Conservation (phyloP, 2,329 filamentous ascomycete genomes). For the Neophaeococcomyces mojaviensis region DNA sequence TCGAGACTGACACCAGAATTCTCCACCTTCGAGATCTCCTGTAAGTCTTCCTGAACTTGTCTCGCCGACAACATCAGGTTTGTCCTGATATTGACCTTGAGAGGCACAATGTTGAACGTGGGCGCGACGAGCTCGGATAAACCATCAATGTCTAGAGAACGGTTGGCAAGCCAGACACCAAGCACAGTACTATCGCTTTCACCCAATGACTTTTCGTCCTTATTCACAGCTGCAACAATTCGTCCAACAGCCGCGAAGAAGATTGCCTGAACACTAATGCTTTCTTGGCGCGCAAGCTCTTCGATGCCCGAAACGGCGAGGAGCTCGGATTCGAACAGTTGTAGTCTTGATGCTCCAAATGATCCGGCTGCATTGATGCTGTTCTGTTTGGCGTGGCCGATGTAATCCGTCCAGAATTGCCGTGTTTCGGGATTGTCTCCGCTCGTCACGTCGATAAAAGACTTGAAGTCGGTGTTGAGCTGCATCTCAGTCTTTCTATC, state of each 20-base stretch:
- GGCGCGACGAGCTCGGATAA: constrained; percentile 53
- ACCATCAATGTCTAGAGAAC: constrained; percentile 47
- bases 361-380: constrained; percentile 1
- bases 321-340: constrained; percentile 42
- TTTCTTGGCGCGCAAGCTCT: constrained; percentile 39
- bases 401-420: constrained; percentile 41
- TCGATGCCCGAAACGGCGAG: constrained; percentile 37
- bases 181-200: constrained; percentile 48
- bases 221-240: constrained; percentile 27
- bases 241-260: constrained; percentile 67
- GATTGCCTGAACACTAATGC: constrained; percentile 63
- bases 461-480: constrained; percentile 23
- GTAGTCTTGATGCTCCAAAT: constrained; percentile 23
- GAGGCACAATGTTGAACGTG: constrained; percentile 70
- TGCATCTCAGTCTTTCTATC: constrained; percentile 12
- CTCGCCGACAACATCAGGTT: constrained; percentile 47
- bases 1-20: constrained; percentile 57
- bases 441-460: constrained; percentile 7
- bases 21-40: constrained; percentile 48
- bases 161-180: constrained; percentile 78
- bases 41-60: constrained; percentile 61
- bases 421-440: constrained; percentile 18
- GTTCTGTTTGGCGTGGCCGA: constrained; percentile 18
- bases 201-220: constrained; percentile 2
- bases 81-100: constrained; percentile 45